Base-by-base conservation (phyloP, 116 monocot genomes). In the Iris pallida region DNA sequence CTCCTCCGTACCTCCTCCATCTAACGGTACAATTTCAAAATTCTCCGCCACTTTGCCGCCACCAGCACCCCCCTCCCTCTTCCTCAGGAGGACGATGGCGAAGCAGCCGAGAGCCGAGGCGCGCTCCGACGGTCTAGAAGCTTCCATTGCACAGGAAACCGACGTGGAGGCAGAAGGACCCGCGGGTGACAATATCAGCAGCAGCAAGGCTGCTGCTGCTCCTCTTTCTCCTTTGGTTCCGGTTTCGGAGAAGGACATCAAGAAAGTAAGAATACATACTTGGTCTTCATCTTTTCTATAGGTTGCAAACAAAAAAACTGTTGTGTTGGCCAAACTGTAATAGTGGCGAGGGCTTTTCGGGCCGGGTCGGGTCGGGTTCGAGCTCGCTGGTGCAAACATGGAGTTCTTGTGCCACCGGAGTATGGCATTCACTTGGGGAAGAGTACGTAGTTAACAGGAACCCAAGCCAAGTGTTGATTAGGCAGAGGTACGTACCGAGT, bases 81-180 rank as follows among this genome's bases (percentile, higher is more conserved):
- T 30, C 12, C n/a, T 8, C 41, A 20, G 55, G 60, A 66, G 59
- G 51, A 74, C 16, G 51, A 75, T 57, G 14, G 17, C 44, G 47
- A 8, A 8, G n/a, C 7, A 4, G 45, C 8, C 17, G 42, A 58
- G 80, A 55, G 60, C 70, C 11, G 63, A 60, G 53, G 69, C 76
- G 53, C 57, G 68, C 9, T 57, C 82, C 10, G 73, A 82, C n/a
- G 73, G 78, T 44, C 16, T 47, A 43, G 78, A 66, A 7, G 15
- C 64, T 18, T 63, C 77, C 42, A 20, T 70, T 9, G 14, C 69
- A 12, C 17, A 56, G 18, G 81, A 68, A 16, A 57, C 40, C 68
- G 14, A 5, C 6, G 64, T 11, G 55, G 57, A 73, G 15, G 64
- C 57, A 20, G 62, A 47, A 20, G 49, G 14, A 47, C 5, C 49